phyloP scores from a whole-genome alignment of 257 asterid species.

The Cruciata laevipes region DNA sequence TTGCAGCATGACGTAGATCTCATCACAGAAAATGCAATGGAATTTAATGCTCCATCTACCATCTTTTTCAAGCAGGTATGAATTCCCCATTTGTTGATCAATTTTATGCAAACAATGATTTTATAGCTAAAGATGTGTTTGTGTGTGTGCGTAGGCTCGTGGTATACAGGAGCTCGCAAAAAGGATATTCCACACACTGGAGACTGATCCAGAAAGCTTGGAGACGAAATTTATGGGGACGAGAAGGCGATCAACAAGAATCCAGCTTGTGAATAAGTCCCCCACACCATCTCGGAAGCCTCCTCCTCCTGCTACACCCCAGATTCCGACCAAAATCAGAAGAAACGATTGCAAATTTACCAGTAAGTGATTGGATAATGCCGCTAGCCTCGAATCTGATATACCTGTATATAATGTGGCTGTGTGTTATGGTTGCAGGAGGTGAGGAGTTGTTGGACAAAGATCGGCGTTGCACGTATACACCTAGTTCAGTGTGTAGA shows the following conservation, averaged over 20 bases:
- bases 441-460: neutral
- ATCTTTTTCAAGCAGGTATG: conserved; percentile 65
- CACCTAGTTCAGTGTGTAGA: neutral
- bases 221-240: conserved; percentile 51
- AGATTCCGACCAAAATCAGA: neutral
- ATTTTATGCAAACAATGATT: neutral
- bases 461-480: neutral
- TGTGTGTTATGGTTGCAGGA: neutral
- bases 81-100: neutral
- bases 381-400: neutral
- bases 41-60: conserved; percentile 67
- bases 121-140: conserved; percentile 28
- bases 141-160: conserved; percentile 48
- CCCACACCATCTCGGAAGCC: neutral
- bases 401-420: neutral
- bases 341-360: neutral
- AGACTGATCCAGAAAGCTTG: conserved; percentile 53
- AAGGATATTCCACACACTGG: conserved; percentile 63
- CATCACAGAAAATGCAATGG: conserved; percentile 86
- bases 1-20: conserved; percentile 79
- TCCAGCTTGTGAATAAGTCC: conserved; percentile 4
- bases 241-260: conserved; percentile 65
- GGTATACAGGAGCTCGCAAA: conserved; percentile 68
- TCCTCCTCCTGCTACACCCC: neutral
- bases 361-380: neutral